Evolutionary conservation across 75 land plant genomes (phyloP), one percentile per base, ranked within the genome.

Genomic region (Pseudotsuga menziesii): DNA sequence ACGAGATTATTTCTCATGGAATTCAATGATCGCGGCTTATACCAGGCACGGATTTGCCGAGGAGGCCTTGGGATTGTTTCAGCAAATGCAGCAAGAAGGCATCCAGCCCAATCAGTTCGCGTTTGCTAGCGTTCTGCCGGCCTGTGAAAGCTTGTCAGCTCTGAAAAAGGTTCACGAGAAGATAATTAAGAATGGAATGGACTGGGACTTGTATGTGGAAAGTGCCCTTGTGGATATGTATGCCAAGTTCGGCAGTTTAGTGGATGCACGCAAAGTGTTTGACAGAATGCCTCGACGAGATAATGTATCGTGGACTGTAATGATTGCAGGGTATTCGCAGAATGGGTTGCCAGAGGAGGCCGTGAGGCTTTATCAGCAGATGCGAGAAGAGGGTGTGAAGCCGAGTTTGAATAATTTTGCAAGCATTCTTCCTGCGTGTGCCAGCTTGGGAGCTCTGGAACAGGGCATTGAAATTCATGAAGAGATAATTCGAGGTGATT

Each of bases 141-240:
- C 86, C 73, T 91, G 94, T 82, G 78, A 83, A 1, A 66, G 79
- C 27, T 55, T 86, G 52, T 70, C 85, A 48, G 79, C 80, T 32
- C 58, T 79, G 9, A 79, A 73, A 73, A 79, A 81, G 62, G 73
- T 89, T 20, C 92, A 90, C 75, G 83, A 72, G 39, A 82, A 72
- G 29, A 77, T 83, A 75, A 15, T 54, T 29, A 87, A 83, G 81
- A 81, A 78, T 80, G 88, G 87, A 59, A 80, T 54, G 44, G 20
- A 23, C 0, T 71, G 54, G 81, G 85, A 85, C 77, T 62, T 85
- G 16, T 78, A 54, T 82, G 88, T 93, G 2, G 89, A 88, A 19
- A 86, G 76, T 67, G 78, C 96, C n/a, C 75, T 93, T 0, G 80
- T 91, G 56, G 88, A 85, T 76, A 91, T 93, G 93, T 93, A 93